Conservation (phyloP, 352 stramenopile genomes). For the Globisporangium okanoganense region DNA sequence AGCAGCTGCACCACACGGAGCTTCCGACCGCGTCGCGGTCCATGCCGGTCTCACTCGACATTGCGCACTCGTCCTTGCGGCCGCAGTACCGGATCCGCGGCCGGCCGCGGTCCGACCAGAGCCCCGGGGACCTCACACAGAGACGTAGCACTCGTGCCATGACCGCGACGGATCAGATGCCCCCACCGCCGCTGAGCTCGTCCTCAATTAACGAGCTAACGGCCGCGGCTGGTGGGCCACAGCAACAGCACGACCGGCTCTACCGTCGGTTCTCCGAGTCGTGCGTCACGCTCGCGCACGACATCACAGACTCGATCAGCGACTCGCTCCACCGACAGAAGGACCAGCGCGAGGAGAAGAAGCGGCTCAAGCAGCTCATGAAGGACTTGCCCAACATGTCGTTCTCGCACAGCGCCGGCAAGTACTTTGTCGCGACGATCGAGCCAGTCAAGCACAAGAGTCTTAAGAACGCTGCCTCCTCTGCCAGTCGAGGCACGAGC, state of each 20-base stretch:
- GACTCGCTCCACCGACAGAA: slow-evolving; percentile 43
- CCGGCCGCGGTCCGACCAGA: slow-evolving; percentile 11
- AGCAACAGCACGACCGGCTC: slow-evolving; percentile 11
- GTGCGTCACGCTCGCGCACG: slow-evolving; percentile 31
- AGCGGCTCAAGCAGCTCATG: slow-evolving; percentile 44
- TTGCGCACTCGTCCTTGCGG: slow-evolving; percentile 8
- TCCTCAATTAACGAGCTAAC: neutral
- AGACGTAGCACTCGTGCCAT: neutral
- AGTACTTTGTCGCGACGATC: slow-evolving; percentile 59
- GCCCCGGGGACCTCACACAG: neutral
- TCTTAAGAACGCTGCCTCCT: neutral
- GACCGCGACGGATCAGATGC: neutral
- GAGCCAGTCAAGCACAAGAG: slow-evolving; percentile 35
- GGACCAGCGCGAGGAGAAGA: slow-evolving; percentile 45
- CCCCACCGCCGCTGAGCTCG: neutral
- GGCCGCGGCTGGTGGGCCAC: neutral
- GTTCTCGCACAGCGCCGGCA: slow-evolving; percentile 45
- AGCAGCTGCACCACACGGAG: slow-evolving; percentile 17
- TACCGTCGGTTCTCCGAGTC: slow-evolving; percentile 24
- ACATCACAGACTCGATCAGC: slow-evolving; percentile 20
- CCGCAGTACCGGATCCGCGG: neutral
- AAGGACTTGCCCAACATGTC: slow-evolving; percentile 79
- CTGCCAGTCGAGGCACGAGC: neutral
- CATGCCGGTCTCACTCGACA: slow-evolving; percentile 12
- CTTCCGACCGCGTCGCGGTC: slow-evolving; percentile 5